Evolutionary conservation across 805 yeast species (phyloP).

Genomic region (Komagataella pseudopastoris): DNA sequence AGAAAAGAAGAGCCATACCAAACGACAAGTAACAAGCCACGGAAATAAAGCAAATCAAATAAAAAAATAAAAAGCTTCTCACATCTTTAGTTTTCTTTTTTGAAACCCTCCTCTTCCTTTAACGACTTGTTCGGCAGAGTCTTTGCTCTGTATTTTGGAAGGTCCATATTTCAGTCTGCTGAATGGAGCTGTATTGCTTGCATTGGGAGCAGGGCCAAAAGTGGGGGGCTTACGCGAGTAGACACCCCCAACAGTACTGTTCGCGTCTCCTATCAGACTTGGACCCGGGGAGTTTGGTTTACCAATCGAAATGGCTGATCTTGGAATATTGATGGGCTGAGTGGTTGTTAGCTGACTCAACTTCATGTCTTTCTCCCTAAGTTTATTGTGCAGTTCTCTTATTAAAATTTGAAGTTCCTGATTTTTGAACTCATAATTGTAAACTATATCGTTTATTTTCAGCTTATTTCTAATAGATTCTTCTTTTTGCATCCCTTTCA

Average conservation of each 20-base stretch:
- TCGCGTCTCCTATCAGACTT: not conserved
- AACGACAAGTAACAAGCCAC: not conserved
- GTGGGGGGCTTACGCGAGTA: not conserved
- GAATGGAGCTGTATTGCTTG: not conserved
- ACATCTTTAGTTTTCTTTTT: not conserved
- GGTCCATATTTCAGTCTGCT: not conserved
- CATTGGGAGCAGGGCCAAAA: not conserved
- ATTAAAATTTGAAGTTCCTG: conserved; percentile 2
- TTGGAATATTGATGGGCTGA: conserved; percentile 13
- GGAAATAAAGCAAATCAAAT: too few species aligned
- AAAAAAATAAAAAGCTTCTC: too few species aligned
- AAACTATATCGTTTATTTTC: not conserved
- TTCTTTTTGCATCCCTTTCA: not conserved
- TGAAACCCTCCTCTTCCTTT: not conserved
- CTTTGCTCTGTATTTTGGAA: not conserved
- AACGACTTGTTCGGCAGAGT: not conserved
- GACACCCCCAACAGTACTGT: not conserved
- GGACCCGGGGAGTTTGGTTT: not conserved
- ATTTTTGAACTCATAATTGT: conserved; percentile 5
- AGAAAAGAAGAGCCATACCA: not conserved
- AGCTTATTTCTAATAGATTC: not conserved
- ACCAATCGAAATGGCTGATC: not conserved
- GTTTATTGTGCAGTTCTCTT: conserved; percentile 4
- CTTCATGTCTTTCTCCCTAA: conserved; percentile 7
- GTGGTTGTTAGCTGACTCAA: conserved; percentile 8